These are phyloP conservation scores for Penicillium maclennaniae DNA, from an alignment of 495 filamentous ascomycete species.

Conservation along the genomic window DNA sequence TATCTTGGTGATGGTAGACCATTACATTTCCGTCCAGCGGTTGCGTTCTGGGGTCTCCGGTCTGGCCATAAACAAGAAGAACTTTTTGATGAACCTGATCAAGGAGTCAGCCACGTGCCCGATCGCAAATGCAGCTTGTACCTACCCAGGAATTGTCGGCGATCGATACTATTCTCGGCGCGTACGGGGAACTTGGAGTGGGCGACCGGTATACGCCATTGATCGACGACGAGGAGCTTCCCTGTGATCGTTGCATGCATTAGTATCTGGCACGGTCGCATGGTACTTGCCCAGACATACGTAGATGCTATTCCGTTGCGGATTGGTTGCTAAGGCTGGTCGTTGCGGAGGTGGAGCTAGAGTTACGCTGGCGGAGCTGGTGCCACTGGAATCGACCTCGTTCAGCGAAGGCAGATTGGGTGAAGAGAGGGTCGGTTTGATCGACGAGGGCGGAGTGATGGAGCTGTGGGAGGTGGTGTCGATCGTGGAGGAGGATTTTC, in stretches of 20 bases:
- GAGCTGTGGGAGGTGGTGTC: constrained; percentile 54
- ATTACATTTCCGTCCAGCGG: constrained; percentile 75
- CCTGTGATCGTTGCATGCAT: constrained; percentile 18
- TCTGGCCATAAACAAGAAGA: constrained; percentile 71
- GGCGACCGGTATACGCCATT: constrained; percentile 49
- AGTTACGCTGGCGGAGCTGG: constrained; percentile 30
- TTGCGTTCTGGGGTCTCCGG: constrained; percentile 67
- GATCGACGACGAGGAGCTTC: constrained; percentile 45
- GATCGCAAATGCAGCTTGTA: neutral
- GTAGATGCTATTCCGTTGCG: constrained; percentile 48
- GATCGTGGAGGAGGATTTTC: constrained; percentile 62
- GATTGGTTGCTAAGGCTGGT: constrained; percentile 37
- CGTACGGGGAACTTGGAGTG: constrained; percentile 66
- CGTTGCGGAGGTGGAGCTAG: constrained; percentile 38
- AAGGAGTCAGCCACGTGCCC: neutral
- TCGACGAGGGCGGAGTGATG: constrained; percentile 57
- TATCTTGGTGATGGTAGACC: constrained; percentile 77
- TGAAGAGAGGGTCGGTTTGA: constrained; percentile 51
- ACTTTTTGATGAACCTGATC: constrained; percentile 83
- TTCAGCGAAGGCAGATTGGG: constrained; percentile 51
- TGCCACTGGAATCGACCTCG: constrained; percentile 33
- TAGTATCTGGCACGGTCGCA: neutral
- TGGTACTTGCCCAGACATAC: constrained; percentile 22
- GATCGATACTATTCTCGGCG: constrained; percentile 71
- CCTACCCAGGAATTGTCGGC: constrained; percentile 78